Base-by-base conservation (phyloP, 805 yeast genomes). In the Groenewaldozyma tartarivorans region DNA sequence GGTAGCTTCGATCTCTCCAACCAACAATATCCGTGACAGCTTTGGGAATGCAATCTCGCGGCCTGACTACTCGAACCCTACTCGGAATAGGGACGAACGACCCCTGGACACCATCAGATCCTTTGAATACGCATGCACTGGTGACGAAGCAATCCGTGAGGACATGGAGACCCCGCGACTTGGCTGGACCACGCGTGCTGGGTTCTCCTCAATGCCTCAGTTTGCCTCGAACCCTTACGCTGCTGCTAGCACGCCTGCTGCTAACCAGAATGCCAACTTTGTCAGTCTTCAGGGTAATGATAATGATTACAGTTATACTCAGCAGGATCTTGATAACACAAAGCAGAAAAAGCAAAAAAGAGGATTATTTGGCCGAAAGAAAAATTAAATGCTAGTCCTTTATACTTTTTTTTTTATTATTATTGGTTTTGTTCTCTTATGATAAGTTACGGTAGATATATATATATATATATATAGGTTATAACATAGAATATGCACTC, bases 91-190 rank as follows among this genome's bases (percentile, higher is more conserved):
- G 62, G 90, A 88, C 60, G 99, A 92, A 64, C 76, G 99, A 55
- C 99, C 99, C 3, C 67, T 92, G 54, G 99, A 94, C 61, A 92
- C 99, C 2, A 88, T 92, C 54, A 72, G 97, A 52, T 72, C 84
- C 4, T 92, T 92, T 62, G 97, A 92, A 67, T 92, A 81, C 57
- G 79, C 96, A 30, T 87, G 92, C 48, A 85, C 95, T 4, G 95
- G 95, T 39, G 98, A 92, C 61, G 64, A 71, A 43, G 62, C 74
- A 9, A 81, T 83, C 67, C 77, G 79, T 40, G 92, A 85, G 43
- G 86, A 83, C 53, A 68, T 86, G 54, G 96, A 88, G 62, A 71
- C 88, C 3, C 74, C 75, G 5, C 68, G 75, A 16, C 71, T 81
- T 34, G 97, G 96, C 13, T 88, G 94, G 81, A 77, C 82, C 41